phyloP scores from a whole-genome alignment of 441 rosid species.

The Sinapis alba region DNA sequence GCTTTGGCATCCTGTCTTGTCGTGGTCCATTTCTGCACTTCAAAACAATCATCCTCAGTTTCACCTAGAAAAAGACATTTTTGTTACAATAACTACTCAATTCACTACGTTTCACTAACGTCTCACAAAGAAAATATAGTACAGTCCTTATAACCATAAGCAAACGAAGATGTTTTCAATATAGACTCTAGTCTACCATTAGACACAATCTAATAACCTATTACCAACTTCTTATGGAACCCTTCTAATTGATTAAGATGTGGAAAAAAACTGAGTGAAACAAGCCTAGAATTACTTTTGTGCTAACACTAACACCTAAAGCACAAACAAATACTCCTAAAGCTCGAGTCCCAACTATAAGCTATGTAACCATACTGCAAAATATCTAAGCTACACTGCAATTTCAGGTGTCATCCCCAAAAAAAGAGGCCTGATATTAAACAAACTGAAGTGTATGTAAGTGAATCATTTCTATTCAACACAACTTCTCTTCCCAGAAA shows the following conservation, averaged over 20 bases:
- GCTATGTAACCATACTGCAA: neutral
- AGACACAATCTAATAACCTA: too few species aligned
- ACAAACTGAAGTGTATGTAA: neutral
- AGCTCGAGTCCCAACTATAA: neutral
- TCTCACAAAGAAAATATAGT: neutral
- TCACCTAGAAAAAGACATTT: neutral
- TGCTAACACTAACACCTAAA: neutral
- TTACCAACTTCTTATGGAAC: neutral
- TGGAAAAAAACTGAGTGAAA: neutral
- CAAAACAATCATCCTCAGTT: neutral
- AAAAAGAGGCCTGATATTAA: neutral
- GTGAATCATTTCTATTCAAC: constrained; percentile 11
- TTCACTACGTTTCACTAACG: neutral
- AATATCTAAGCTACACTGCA: neutral
- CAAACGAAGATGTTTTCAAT: too few species aligned
- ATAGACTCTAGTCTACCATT: too few species aligned
- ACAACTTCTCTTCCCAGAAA: neutral
- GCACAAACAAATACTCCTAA: constrained; percentile 12
- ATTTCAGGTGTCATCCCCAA: too few species aligned
- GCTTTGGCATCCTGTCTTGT: constrained; percentile 93
- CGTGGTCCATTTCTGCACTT: constrained; percentile 26
- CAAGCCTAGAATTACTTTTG: constrained; percentile 4
- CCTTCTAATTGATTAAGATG: too few species aligned
- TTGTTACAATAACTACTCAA: neutral
- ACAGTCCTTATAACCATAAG: neutral